Evolutionary conservation across 805 yeast species (phyloP).

Genomic region (Saccharomycopsis guyanensis): DNA sequence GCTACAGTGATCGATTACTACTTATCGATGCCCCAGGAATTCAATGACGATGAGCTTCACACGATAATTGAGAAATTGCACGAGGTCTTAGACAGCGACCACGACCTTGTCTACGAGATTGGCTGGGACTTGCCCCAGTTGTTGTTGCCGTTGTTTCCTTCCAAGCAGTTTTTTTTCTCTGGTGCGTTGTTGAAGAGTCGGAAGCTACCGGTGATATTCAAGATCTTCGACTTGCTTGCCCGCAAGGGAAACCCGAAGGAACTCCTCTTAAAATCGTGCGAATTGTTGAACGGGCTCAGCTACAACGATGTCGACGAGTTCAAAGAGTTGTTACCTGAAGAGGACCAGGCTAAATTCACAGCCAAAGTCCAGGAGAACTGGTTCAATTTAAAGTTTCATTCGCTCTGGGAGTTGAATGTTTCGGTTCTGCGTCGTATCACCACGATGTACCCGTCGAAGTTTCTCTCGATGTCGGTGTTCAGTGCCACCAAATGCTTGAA

Average conservation of each 20-base stretch:
- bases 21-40: constrained; percentile 39
- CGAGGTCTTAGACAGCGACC: constrained; percentile 37
- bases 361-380: constrained; percentile 20
- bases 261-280: constrained; percentile 62
- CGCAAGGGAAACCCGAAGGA: constrained; percentile 75
- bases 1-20: constrained; percentile 65
- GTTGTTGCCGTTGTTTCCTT: constrained; percentile 45
- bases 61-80: constrained; percentile 39
- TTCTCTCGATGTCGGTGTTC: constrained; percentile 59
- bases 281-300: constrained; percentile 41
- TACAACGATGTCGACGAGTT: constrained; percentile 20
- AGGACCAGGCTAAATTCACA: constrained; percentile 18
- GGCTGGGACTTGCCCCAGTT: constrained; percentile 91
- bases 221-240: constrained; percentile 57
- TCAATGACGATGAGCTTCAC: constrained; percentile 42
- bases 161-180: constrained; percentile 29
- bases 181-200: constrained; percentile 23
- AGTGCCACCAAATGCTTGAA: constrained; percentile 48
- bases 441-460: constrained; percentile 73
- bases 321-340: constrained; percentile 23
- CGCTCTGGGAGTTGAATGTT: constrained; percentile 56
- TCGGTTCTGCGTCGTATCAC: constrained; percentile 52
- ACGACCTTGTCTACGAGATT: constrained; percentile 50
- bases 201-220: constrained; percentile 33
- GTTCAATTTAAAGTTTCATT: constrained; percentile 54